Evolutionary conservation across 73 alveolate genomes (phyloP).

Genomic region (Stentor roeselii): DNA sequence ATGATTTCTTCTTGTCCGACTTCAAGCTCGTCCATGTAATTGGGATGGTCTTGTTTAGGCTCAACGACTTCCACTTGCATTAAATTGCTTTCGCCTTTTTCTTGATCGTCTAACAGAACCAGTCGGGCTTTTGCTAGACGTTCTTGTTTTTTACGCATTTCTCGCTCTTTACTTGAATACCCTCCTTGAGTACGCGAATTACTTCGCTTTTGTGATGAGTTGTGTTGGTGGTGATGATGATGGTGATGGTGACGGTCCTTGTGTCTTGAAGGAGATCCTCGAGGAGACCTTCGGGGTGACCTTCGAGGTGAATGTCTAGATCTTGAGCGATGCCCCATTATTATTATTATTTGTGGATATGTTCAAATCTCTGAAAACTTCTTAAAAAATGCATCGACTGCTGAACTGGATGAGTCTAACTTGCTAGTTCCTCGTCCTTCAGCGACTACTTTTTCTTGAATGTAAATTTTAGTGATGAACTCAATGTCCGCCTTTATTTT

Average conservation of each 20-base stretch:
- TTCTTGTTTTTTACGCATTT: conserved; percentile 52
- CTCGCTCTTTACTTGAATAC: conserved; percentile 39
- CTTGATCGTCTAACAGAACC: conserved; percentile 30
- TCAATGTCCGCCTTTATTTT: not conserved
- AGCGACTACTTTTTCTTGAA: not conserved
- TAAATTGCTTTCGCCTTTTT: not conserved
- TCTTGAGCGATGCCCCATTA: no score
- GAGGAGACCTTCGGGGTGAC: no score
- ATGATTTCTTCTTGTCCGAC: not conserved
- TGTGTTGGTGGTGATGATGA: not conserved
- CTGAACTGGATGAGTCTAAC: not conserved
- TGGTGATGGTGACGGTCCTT: not conserved
- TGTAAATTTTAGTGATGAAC: not conserved
- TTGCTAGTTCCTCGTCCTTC: not conserved
- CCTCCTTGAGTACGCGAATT: not conserved
- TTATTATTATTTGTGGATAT: no score
- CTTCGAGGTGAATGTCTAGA: no score
- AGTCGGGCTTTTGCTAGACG: conserved; percentile 64
- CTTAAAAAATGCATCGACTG: not conserved
- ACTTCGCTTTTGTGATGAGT: not conserved
- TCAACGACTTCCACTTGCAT: not conserved
- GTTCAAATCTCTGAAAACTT: no score
- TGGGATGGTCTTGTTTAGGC: not conserved
- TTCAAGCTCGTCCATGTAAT: conserved; percentile 12
- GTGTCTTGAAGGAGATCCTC: no score